Evolutionary conservation across 768 basidiomycete species (phyloP), one percentile per base, ranked within the genome.

Genomic region (Rhodosporidiobolus odoratus): DNA sequence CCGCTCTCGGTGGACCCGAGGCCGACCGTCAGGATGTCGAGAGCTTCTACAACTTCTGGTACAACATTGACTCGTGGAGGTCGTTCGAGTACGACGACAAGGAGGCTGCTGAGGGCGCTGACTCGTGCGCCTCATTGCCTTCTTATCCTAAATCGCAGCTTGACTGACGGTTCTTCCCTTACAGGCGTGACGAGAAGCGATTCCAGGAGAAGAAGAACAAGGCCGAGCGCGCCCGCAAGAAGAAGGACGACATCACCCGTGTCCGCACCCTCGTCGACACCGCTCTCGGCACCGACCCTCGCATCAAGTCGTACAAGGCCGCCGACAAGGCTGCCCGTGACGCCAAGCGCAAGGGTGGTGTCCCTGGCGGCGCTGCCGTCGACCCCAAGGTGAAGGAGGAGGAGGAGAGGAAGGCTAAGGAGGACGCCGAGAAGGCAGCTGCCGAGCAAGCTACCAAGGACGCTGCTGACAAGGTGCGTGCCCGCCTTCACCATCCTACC

Each of bases 151-250:
- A 43, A 23, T 25, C 19, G 23, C 25, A 5, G n/a, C 40, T 16
- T 19, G 17, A 17, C 37, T 64, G 37, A 57, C 64, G 37, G n/a
- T n/a, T 21, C 47, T 37, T 50, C 37, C 52, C 47, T 27, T 19
- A 25, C 75, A 94, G 92, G 78, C 95, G 95, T 66, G 95, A 98
- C 80, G 95, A 99, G 80, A 98, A 98, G 82, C 89, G 95, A 38
- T 96, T 94, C 82, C 93, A 92, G 25, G 95, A 98, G 82, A 98
- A 97, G 85, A 99, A 99, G 85, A 99, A 99, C 86, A 97, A 96
- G 81, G 82, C 90, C 9, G 95, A 99, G 82, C 92, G 95, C 41
- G 91, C 92, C 19, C 86, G 92, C 67, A 84, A 91, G 79, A 99
- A 99, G 84, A 96, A 96, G 84, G 95, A 96, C 76, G 95, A 99